Conservation (phyloP, 169 alveolate genomes). For the Sarcocystis neurona region DNA sequence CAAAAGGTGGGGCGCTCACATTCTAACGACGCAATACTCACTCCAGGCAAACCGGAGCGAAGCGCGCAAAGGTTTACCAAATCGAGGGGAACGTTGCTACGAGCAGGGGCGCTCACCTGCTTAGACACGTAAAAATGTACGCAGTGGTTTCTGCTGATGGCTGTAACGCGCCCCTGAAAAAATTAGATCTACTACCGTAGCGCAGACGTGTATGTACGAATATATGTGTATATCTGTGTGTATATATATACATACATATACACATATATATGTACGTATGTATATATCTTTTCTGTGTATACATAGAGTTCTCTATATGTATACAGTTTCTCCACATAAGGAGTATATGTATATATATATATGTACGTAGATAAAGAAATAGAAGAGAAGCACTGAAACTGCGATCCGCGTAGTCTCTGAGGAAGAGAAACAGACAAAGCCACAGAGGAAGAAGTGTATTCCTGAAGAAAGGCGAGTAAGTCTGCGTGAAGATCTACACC, state of each 20-base stretch:
- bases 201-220: not conserved
- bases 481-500: not conserved
- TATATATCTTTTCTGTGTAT: not conserved
- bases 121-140: not conserved
- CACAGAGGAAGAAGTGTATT: not conserved
- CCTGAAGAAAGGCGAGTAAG: not conserved
- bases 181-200: no score
- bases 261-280: not conserved
- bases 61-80: not conserved
- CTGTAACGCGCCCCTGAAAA: not conserved
- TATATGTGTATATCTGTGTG: not conserved
- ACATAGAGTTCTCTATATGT: not conserved
- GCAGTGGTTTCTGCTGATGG: not conserved
- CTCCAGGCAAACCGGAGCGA: not conserved
- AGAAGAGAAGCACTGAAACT: not conserved
- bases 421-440: not conserved
- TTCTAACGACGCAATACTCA: not conserved
- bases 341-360: not conserved
- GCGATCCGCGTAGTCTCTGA: not conserved
- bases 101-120: not conserved
- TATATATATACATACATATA: not conserved
- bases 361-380: not conserved
- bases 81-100: no score
- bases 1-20: not conserved
- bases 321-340: not conserved